Percentiles rank a stretch among this genome's conserved stretches.
These are phyloP conservation scores for Podila horticola DNA, from an alignment of 192 early-diverging fungal genomes.

Conservation along the genomic window DNA sequence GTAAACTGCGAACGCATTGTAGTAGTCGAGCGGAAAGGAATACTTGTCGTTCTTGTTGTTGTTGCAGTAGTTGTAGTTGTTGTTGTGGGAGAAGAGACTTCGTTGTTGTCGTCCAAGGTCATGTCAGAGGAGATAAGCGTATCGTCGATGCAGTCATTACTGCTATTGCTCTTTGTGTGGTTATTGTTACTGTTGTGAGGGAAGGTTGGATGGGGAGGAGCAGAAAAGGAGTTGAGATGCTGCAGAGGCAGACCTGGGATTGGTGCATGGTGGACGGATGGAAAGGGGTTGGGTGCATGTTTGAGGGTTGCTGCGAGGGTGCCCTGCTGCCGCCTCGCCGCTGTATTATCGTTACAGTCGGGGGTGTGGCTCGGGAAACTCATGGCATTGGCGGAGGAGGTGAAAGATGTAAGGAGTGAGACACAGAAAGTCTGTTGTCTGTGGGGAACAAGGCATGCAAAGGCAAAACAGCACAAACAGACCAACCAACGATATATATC, in stretches of 20 bases:
- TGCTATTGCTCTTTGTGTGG: background rate
- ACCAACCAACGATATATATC: too few relatives aligned
- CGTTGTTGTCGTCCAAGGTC: too few relatives aligned
- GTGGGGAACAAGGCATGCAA: too few relatives aligned
- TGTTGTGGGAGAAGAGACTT: too few relatives aligned
- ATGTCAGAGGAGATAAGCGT: too few relatives aligned
- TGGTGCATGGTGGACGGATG: constrained; percentile 3
- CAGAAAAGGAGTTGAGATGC: background rate
- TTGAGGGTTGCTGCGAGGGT: background rate
- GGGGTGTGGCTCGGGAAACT: background rate
- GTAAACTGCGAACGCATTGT: background rate
- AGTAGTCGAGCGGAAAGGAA: constrained; percentile 5
- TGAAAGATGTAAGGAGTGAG: too few relatives aligned
- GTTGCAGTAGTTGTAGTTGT: background rate
- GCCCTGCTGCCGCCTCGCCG: background rate
- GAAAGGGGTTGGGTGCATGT: background rate
- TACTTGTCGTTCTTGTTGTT: background rate
- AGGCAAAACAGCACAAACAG: too few relatives aligned
- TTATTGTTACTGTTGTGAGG: background rate
- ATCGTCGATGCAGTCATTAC: background rate
- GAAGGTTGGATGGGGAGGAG: background rate
- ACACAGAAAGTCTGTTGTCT: too few relatives aligned
- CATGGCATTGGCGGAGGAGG: background rate
- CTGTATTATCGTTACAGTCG: background rate
- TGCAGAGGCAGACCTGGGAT: background rate